phyloP scores from a whole-genome alignment of 2,329 filamentous ascomycete genomes.

The Botrytis hyacinthi region DNA sequence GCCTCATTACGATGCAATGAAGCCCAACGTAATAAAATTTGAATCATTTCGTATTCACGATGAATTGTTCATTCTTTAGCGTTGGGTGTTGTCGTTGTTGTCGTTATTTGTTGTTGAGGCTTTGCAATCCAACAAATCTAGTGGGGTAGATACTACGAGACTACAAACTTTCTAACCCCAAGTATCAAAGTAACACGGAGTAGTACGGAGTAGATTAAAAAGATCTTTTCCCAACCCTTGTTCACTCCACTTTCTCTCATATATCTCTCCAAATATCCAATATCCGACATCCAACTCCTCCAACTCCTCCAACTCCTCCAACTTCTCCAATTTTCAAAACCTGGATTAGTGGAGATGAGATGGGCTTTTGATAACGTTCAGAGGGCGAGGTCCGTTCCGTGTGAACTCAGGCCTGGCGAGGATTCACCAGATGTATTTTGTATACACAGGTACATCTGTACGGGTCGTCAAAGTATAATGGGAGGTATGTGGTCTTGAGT shows the following conservation, averaged over 20 bases:
- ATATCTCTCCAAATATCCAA: not conserved
- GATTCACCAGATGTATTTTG: not conserved
- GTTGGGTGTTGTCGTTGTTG: constrained; percentile 1
- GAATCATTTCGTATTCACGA: not conserved
- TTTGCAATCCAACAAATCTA: constrained; percentile 5
- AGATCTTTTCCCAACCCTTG: not conserved
- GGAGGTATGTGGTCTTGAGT: too few species aligned
- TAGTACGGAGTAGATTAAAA: not conserved
- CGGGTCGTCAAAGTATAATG: not conserved
- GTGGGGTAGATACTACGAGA: not conserved
- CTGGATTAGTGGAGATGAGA: not conserved
- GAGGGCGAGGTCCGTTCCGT: not conserved
- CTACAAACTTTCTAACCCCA: not conserved
- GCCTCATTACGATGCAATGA: constrained; percentile 2
- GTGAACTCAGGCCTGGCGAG: not conserved
- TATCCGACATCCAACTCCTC: not conserved
- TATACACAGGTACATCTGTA: not conserved
- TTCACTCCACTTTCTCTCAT: not conserved
- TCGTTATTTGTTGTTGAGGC: constrained; percentile 3
- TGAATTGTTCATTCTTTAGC: constrained; percentile 10
- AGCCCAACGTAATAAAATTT: not conserved
- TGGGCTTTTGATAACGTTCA: not conserved
- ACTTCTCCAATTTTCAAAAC: not conserved
- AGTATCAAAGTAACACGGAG: not conserved
- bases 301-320: not conserved